Evolutionary conservation across 352 stramenopile species (phyloP).

Genomic region (Thraustochytrium sp.): DNA sequence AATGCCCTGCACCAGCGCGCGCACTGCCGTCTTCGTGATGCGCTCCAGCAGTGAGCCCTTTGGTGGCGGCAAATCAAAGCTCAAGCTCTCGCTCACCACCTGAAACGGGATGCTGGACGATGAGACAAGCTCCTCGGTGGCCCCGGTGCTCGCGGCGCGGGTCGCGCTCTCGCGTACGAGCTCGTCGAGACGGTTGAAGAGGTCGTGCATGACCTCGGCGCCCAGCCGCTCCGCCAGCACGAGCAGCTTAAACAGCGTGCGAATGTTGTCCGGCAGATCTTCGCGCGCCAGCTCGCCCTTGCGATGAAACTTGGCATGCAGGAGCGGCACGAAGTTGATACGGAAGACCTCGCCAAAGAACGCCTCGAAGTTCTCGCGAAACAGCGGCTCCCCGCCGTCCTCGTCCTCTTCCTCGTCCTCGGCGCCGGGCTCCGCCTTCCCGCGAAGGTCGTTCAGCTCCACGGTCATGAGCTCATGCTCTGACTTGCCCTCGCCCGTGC

Average conservation of each 20-base stretch:
- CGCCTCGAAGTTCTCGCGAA: neutral
- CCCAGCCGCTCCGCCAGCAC: slow-evolving; percentile 8
- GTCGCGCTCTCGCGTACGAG: neutral
- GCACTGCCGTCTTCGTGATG: neutral
- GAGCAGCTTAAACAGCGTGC: neutral
- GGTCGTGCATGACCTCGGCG: slow-evolving; percentile 6
- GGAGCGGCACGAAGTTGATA: neutral
- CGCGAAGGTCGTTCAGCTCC: neutral
- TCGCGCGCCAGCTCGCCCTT: neutral
- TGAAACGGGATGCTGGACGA: neutral
- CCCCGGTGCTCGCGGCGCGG: neutral
- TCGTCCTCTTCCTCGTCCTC: neutral
- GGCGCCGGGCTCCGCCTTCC: neutral
- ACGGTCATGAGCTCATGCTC: slow-evolving; percentile 4
- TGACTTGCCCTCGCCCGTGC: neutral
- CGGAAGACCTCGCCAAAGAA: slow-evolving; percentile 13
- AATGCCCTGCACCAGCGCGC: neutral
- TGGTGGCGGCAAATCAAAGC: neutral
- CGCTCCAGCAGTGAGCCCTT: neutral
- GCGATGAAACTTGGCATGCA: slow-evolving; percentile 22
- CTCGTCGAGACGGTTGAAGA: neutral
- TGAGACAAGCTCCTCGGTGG: neutral
- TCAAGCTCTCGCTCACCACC: neutral
- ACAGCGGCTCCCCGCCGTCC: neutral
- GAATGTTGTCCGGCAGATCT: neutral